phyloP scores from a whole-genome alignment of 345 rosid species.

The Populus davidiana region DNA sequence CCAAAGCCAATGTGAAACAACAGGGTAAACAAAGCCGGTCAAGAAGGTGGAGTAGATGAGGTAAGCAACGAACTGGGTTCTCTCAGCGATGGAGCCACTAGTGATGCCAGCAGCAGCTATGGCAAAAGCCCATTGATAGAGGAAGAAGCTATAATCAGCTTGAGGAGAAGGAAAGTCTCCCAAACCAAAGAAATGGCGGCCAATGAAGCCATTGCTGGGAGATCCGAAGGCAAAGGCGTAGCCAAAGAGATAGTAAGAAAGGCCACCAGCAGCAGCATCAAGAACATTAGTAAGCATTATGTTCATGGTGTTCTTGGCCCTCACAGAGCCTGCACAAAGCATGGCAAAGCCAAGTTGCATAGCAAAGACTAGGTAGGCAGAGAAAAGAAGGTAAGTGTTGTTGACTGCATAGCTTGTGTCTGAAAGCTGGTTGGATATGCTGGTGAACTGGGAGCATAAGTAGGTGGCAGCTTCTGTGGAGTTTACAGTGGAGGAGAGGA shows the following conservation, averaged over 20 bases:
- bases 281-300: slow-evolving; percentile 35
- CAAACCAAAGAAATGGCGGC: slow-evolving; percentile 27
- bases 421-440: slow-evolving; percentile 35
- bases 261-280: slow-evolving; percentile 31
- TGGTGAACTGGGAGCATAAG: slow-evolving; percentile 38
- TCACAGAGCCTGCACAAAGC: slow-evolving; percentile 33
- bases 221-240: slow-evolving; percentile 30
- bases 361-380: slow-evolving; percentile 67
- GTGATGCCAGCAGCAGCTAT: slow-evolving; percentile 55
- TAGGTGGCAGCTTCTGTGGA: slow-evolving; percentile 44
- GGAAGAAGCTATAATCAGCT: slow-evolving; percentile 49
- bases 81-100: slow-evolving; percentile 69
- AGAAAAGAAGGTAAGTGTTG: slow-evolving; percentile 66
- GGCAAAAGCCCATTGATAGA: slow-evolving; percentile 71
- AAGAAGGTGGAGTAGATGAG: slow-evolving; percentile 58
- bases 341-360: slow-evolving; percentile 54
- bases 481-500: slow-evolving; percentile 36
- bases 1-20: slow-evolving; percentile 72
- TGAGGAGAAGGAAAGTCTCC: slow-evolving; percentile 1
- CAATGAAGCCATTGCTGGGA: slow-evolving; percentile 24
- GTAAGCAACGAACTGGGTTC: slow-evolving; percentile 69
- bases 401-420: slow-evolving; percentile 51
- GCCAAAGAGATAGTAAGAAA: slow-evolving; percentile 32
- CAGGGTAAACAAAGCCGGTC: slow-evolving; percentile 59
- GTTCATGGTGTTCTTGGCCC: slow-evolving; percentile 36